These are phyloP conservation scores for Ottelia alismoides DNA, from an alignment of 106 monocot species.

Conservation along the genomic window DNA sequence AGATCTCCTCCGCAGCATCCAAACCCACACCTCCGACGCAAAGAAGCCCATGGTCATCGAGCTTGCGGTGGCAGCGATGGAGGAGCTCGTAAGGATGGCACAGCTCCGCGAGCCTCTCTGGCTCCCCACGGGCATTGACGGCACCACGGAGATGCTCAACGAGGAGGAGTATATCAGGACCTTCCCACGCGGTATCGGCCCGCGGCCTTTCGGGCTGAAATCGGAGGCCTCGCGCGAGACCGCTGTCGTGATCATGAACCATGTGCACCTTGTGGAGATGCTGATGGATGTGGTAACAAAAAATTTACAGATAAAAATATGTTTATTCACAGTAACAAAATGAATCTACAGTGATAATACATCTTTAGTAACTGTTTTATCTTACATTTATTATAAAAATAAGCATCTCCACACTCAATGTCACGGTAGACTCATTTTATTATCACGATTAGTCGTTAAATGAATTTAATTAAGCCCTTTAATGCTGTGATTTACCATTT, in stretches of 20 bases:
- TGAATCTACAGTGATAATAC: no score
- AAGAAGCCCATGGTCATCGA: constrained; percentile 69
- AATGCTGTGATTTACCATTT: no score
- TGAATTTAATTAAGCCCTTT: no score
- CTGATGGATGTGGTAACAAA: constrained; percentile 89
- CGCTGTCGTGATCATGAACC: constrained; percentile 73
- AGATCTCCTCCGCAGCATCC: no score
- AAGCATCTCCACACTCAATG: no score
- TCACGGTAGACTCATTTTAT: no score
- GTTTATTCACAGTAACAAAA: no score
- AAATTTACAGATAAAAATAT: no score
- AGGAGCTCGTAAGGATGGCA: constrained; percentile 75
- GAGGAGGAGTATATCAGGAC: constrained; percentile 45
- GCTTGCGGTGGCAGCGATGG: constrained; percentile 84
- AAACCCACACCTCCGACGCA: no score
- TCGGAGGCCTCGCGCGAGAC: constrained; percentile 66
- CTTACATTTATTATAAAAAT: no score
- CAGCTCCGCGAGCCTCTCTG: constrained; percentile 66
- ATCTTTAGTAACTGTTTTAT: no score
- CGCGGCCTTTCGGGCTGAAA: constrained; percentile 46
- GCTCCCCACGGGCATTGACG: constrained; percentile 19
- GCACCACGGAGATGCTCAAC: constrained; percentile 24
- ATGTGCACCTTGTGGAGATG: constrained; percentile 69
- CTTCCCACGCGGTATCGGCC: constrained; percentile 74
- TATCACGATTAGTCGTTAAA: no score